Evolutionary conservation across 2,329 filamentous ascomycete genomes (phyloP).

Genomic region (Colletotrichum karsti): DNA sequence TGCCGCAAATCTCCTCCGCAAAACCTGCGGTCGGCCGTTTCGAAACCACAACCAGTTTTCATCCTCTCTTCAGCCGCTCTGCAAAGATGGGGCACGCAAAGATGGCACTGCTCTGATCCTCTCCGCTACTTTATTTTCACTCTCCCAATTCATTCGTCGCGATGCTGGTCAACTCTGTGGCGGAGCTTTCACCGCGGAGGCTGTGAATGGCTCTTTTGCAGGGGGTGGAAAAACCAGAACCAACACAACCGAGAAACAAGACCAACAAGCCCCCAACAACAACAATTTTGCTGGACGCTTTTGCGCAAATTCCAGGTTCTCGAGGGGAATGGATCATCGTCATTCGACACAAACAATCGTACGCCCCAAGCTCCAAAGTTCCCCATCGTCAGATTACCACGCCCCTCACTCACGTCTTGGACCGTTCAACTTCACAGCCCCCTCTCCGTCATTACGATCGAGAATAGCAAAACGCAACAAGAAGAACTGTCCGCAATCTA

Average conservation of each 20-base stretch:
- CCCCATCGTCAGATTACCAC: neutral
- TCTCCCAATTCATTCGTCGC: neutral
- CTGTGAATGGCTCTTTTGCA: conserved; percentile 14
- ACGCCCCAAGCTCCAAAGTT: neutral
- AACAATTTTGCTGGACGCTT: neutral
- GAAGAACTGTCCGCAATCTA: neutral
- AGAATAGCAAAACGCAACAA: conserved; percentile 1
- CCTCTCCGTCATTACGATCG: neutral
- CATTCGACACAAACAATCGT: neutral
- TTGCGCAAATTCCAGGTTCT: neutral
- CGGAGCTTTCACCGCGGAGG: conserved; percentile 6
- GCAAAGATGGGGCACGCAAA: conserved; percentile 7
- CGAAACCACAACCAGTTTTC: neutral
- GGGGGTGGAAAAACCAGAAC: neutral
- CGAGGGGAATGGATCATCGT: neutral
- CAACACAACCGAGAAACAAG: neutral
- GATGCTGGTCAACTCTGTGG: conserved; percentile 1
- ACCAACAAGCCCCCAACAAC: conserved; percentile 9
- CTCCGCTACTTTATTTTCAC: neutral
- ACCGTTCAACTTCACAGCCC: neutral
- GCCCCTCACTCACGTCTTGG: neutral
- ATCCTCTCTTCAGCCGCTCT: neutral
- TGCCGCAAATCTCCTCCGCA: neutral
- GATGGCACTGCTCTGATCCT: neutral
- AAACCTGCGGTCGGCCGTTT: neutral